Percentiles rank a stretch among this genome's conserved stretches.
phyloP scores from a whole-genome alignment of 805 yeast genomes.

The Lachancea sp. region DNA sequence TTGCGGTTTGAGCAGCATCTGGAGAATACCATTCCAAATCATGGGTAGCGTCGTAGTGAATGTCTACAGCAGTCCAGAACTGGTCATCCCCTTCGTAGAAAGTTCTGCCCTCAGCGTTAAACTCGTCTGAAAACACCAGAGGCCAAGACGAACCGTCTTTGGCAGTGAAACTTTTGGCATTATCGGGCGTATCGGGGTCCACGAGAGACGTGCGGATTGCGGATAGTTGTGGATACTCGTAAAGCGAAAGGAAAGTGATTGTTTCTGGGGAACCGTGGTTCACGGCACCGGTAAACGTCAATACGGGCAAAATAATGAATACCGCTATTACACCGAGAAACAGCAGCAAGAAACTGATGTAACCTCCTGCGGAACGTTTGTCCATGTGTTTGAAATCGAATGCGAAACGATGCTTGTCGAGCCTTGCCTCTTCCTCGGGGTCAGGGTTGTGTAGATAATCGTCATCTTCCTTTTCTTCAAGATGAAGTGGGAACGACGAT shows the following conservation, averaged over 20 bases:
- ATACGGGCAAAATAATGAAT: slow-evolving; percentile 73
- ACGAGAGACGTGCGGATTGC: slow-evolving; percentile 47
- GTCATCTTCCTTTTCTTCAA: slow-evolving; percentile 92
- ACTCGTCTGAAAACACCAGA: slow-evolving; percentile 86
- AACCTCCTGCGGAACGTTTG: slow-evolving; percentile 52
- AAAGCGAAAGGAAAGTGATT: slow-evolving; percentile 40
- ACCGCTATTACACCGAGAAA: slow-evolving; percentile 57
- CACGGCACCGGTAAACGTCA: slow-evolving; percentile 73
- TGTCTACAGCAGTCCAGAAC: slow-evolving; percentile 79
- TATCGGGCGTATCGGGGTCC: slow-evolving; percentile 57
- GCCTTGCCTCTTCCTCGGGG: slow-evolving; percentile 84
- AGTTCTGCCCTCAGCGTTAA: slow-evolving; percentile 82
- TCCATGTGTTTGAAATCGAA: slow-evolving; percentile 64
- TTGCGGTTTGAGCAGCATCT: slow-evolving; percentile 71
- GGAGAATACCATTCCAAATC: slow-evolving; percentile 96
- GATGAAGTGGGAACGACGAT: slow-evolving; percentile 77
- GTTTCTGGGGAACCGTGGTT: slow-evolving; percentile 21
- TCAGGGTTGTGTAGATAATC: slow-evolving; percentile 95
- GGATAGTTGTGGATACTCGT: slow-evolving; percentile 44
- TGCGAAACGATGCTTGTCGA: slow-evolving; percentile 62
- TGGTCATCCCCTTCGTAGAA: slow-evolving; percentile 90
- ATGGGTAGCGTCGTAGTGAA: slow-evolving; percentile 78
- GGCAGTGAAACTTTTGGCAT: slow-evolving; percentile 44
- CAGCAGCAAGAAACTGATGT: slow-evolving; percentile 53
- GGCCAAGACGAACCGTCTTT: slow-evolving; percentile 62